Evolutionary conservation across 768 basidiomycete species (phyloP), one percentile per base, ranked within the genome.

Genomic region (Boletus coccyginus): DNA sequence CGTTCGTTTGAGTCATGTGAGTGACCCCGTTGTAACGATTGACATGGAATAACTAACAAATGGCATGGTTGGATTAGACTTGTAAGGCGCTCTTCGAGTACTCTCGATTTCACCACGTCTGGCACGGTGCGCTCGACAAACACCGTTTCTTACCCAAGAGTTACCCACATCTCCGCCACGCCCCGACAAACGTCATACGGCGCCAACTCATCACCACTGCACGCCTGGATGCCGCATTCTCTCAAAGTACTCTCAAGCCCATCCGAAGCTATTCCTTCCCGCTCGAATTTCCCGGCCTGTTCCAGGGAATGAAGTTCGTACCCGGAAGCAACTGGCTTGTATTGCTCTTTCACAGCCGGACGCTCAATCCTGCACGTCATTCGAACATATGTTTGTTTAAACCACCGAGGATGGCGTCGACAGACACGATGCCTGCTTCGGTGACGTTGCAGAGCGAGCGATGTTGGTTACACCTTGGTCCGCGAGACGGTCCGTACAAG

Each of bases 271-370:
- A 63, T 35, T 61, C 70, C 19, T 70, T 70, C 19, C 69, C 68
- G 5, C 61, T 70, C 24, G 66, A 68, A 14, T 63, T 71, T 33
- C 66, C 70, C 8, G 69, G 69, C 4, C 55, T 70, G 9, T 70
- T 70, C 50, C 69, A 71, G 52, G 69, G 69, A 33, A 42, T 70
- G 53, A 68, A 61, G 41, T 70, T 72, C 50, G n/a, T 67, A 42
- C 63, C 69, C 10, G 69, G 69, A 9, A 61, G 61, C 39, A 60
- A 67, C 50, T 70, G 69, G 69, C 63, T 70, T 2, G 68, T 70
- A 14, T 47, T 70, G 24, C 60, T 71, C n/a, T 70, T 71, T 42
- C 69, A 70, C 50, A 70, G 69, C 33, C 63, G 70, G 8, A 64
- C 56, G 19, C 63, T 67, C 27, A 70, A 70, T 32, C 70, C 70